Conservation (phyloP, 805 yeast species). For the Wickerhamiella domercqiae region DNA sequence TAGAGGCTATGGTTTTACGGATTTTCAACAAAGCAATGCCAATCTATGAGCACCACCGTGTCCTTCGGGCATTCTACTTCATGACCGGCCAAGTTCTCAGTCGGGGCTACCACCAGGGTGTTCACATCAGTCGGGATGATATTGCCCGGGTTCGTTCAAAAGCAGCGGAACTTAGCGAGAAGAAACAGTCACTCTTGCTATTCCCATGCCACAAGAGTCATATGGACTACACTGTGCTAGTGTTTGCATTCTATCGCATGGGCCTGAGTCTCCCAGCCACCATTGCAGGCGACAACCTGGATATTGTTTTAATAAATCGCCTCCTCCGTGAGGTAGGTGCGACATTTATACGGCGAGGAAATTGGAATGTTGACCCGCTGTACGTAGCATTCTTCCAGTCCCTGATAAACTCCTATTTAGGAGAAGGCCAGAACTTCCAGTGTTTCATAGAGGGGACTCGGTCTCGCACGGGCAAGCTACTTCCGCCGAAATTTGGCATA, state of each 20-base stretch:
- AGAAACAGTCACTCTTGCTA: constrained; percentile 28
- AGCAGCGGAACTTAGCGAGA: constrained; percentile 23
- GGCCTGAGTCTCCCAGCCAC: constrained; percentile 41
- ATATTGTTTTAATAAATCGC: constrained; percentile 40
- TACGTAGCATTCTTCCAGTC: constrained; percentile 28
- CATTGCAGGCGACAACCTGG: constrained; percentile 52
- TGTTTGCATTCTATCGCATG: constrained; percentile 37
- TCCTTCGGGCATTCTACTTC: constrained; percentile 23
- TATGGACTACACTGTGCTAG: constrained; percentile 44
- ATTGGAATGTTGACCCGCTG: constrained; percentile 29
- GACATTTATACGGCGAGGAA: constrained; percentile 38
- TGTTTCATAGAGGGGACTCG: constrained; percentile 55
- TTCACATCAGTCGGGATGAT: constrained; percentile 25
- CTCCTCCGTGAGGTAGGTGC: constrained; percentile 39
- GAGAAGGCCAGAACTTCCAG: constrained; percentile 37
- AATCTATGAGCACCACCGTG: constrained; percentile 20
- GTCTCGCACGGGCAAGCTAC: constrained; percentile 47
- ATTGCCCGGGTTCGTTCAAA: constrained; percentile 22
- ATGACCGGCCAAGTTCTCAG: constrained; percentile 26
- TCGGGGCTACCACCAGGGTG: constrained; percentile 29
- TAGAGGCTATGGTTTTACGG: constrained; percentile 19
- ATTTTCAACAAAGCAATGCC: constrained; percentile 24
- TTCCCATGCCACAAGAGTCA: constrained; percentile 51
- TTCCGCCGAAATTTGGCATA: constrained; percentile 48
- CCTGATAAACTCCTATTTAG: constrained; percentile 34